phyloP scores from a whole-genome alignment of 257 asterid genomes.

The Gentiana dahurica region DNA sequence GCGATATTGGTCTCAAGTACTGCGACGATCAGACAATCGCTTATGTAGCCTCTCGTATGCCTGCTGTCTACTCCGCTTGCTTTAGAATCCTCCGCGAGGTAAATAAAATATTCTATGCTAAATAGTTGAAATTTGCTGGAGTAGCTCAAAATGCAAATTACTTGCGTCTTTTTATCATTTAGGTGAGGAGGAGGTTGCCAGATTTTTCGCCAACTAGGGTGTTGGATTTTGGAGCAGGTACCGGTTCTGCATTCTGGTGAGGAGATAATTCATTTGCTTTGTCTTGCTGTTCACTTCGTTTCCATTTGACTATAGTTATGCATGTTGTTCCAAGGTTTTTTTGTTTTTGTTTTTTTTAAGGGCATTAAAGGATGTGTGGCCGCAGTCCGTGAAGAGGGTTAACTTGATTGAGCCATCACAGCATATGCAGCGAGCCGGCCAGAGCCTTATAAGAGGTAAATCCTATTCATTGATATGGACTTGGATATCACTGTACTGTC shows the following conservation, averaged over 20 bases:
- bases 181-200: constrained; percentile 84
- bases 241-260: constrained; percentile 96
- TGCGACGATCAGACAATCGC: constrained; percentile 73
- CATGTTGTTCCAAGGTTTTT: not conserved
- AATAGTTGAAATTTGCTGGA: not conserved
- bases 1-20: constrained; percentile 77
- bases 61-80: constrained; percentile 83
- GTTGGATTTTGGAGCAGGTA: constrained; percentile 96
- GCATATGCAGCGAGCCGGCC: constrained; percentile 95
- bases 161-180: not conserved
- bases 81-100: constrained; percentile 90
- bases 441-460: constrained; percentile 61
- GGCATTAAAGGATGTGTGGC: constrained; percentile 97
- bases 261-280: constrained; percentile 16
- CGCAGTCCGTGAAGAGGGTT: constrained; percentile 51
- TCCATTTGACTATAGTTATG: not conserved
- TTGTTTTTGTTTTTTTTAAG: constrained; percentile 24
- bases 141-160: too few relatives aligned
- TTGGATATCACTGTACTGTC: not conserved
- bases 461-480: not conserved
- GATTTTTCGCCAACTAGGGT: constrained; percentile 72
- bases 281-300: constrained; percentile 4
- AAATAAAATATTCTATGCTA: constrained; percentile 4
- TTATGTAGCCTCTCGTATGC: constrained; percentile 94
- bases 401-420: constrained; percentile 98